phyloP scores from a whole-genome alignment of 225 moss, liverwort and hornwort species.

The Anthoceros angustus region DNA sequence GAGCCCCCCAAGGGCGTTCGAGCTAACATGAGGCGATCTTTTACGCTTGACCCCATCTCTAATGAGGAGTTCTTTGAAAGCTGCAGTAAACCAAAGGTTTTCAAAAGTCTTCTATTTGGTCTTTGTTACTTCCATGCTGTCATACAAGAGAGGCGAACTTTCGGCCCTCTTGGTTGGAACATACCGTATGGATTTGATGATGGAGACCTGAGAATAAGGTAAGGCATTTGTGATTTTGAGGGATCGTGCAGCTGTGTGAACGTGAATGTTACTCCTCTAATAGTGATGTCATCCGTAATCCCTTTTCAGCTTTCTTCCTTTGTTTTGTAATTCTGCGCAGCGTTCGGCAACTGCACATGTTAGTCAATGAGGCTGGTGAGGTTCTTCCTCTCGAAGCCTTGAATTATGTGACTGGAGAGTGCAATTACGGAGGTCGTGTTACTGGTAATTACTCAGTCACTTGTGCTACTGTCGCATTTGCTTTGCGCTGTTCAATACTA shows the following conservation, averaged over 20 bases:
- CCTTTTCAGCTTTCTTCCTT: not conserved
- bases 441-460: conserved; percentile 32
- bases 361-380: conserved; percentile 59
- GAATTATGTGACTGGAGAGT: conserved; percentile 84
- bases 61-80: conserved; percentile 81
- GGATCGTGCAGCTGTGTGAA: not conserved
- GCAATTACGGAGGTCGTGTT: conserved; percentile 84
- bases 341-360: conserved; percentile 71
- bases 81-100: conserved; percentile 48
- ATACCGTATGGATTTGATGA: conserved; percentile 96
- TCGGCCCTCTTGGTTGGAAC: conserved; percentile 93
- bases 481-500: not conserved
- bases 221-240: not conserved
- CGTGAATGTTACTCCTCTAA: not conserved
- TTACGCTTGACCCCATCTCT: conserved; percentile 56
- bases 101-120: conserved; percentile 75
- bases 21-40: conserved; percentile 69
- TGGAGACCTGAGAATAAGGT: conserved; percentile 85
- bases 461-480: too few species aligned
- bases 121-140: conserved; percentile 74
- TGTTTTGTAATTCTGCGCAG: conserved; percentile 22
- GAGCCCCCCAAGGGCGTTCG: conserved; percentile 87
- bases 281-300: not conserved
- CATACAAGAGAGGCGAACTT: conserved; percentile 77
- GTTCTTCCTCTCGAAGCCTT: conserved; percentile 66